phyloP scores from a whole-genome alignment of 352 stramenopile genomes.

The Phytopythium oedochilum region DNA sequence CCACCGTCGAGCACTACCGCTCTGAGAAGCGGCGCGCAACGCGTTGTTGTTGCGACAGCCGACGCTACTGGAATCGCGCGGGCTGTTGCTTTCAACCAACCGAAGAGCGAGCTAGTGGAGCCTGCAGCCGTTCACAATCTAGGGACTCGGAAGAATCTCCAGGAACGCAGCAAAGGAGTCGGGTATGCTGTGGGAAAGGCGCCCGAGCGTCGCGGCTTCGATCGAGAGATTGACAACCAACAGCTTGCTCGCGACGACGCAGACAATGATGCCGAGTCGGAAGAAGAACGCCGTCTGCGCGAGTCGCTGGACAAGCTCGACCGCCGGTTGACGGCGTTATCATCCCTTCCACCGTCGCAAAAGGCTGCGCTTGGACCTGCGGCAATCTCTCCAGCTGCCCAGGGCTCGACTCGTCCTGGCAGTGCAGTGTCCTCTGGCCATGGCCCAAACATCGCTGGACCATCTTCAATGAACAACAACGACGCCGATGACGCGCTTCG shows the following conservation, averaged over 20 bases:
- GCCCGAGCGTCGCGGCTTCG: not conserved
- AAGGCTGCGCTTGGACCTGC: not conserved
- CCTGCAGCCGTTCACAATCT: not conserved
- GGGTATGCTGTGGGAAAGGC: not conserved
- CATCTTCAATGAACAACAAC: not conserved
- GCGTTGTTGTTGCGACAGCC: no score
- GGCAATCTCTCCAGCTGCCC: not conserved
- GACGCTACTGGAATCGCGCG: no score
- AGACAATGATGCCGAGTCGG: slow-evolving; percentile 25
- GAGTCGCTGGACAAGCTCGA: slow-evolving; percentile 58
- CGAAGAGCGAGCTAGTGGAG: not conserved
- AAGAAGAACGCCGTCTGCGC: slow-evolving; percentile 38
- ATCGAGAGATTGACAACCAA: not conserved
- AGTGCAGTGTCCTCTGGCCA: not conserved
- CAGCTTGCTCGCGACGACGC: slow-evolving; percentile 13
- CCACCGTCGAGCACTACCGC: not conserved
- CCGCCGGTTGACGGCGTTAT: slow-evolving; percentile 22
- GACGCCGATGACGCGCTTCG: slow-evolving; percentile 18
- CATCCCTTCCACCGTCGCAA: not conserved
- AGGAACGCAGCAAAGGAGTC: not conserved
- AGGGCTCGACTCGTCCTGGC: no score
- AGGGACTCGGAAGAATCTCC: not conserved
- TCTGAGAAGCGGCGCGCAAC: not conserved
- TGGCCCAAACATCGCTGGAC: not conserved
- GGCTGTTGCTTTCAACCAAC: not conserved